phyloP scores from a whole-genome alignment of 805 yeast species.

The Jamesozyma jinghongensis region DNA sequence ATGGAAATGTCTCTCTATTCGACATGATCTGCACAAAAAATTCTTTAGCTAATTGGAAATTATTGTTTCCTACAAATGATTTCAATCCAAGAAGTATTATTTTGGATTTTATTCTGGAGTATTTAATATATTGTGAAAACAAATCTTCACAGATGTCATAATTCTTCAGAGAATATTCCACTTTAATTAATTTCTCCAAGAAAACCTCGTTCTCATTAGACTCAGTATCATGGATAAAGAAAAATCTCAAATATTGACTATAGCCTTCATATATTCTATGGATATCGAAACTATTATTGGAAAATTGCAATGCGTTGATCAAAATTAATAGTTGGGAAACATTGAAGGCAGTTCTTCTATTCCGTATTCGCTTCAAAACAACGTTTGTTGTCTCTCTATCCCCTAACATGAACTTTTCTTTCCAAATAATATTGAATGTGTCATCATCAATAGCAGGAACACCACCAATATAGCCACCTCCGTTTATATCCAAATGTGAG shows the following conservation, averaged over 20 bases:
- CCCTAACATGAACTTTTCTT: slow-evolving; percentile 11
- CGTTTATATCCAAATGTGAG: not conserved
- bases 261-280: slow-evolving; percentile 15
- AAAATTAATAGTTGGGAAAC: slow-evolving; percentile 13
- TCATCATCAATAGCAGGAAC: slow-evolving; percentile 7
- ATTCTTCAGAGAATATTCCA: slow-evolving; percentile 15
- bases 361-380: slow-evolving; percentile 7
- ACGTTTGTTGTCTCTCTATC: slow-evolving; percentile 6
- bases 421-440: slow-evolving; percentile 13
- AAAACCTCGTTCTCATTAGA: slow-evolving; percentile 4
- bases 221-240: not conserved
- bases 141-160: slow-evolving; percentile 19
- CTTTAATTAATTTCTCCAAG: slow-evolving; percentile 12
- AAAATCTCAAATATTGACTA: slow-evolving; percentile 4
- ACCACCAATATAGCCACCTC: slow-evolving; percentile 4
- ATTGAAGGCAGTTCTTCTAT: slow-evolving; percentile 10
- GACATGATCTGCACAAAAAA: slow-evolving; percentile 24
- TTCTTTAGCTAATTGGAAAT: slow-evolving; percentile 24
- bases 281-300: slow-evolving; percentile 14
- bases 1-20: slow-evolving; percentile 24
- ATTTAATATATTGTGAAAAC: slow-evolving; percentile 24
- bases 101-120: slow-evolving; percentile 13
- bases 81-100: slow-evolving; percentile 20
- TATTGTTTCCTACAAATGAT: slow-evolving; percentile 21
- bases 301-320: slow-evolving; percentile 7